Percentiles rank a stretch among this genome's conserved stretches.
Conservation (phyloP, 192 early-diverging fungal species). For the Backusella australiensis region DNA sequence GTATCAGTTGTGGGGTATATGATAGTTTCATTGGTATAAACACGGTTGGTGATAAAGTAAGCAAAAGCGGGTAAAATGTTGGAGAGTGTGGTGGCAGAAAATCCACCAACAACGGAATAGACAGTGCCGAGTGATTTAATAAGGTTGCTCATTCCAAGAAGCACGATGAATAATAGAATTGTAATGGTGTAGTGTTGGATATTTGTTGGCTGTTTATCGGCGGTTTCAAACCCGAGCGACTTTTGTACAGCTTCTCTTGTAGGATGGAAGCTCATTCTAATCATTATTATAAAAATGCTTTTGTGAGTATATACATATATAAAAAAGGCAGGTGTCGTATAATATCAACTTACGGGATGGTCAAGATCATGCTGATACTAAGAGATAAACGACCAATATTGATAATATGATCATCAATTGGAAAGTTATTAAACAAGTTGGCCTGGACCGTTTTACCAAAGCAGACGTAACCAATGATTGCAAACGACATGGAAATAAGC, state of each 20-base stretch:
- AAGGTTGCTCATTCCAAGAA: constrained; percentile 32
- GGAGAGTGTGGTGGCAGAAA: constrained; percentile 47
- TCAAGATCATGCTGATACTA: constrained; percentile 58
- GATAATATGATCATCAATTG: constrained; percentile 50
- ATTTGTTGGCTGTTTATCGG: constrained; percentile 30
- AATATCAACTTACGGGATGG: constrained; percentile 41
- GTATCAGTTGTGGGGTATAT: neutral
- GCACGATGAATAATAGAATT: constrained; percentile 31
- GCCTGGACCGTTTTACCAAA: constrained; percentile 62
- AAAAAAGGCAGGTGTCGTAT: neutral
- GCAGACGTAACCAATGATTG: constrained; percentile 55
- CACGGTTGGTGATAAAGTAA: constrained; percentile 42
- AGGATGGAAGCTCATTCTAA: constrained; percentile 41
- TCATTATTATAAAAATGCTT: neutral
- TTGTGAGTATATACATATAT: neutral
- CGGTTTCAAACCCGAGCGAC: constrained; percentile 40
- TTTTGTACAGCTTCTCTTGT: constrained; percentile 48
- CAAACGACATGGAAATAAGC: constrained; percentile 59
- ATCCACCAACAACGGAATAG: constrained; percentile 48
- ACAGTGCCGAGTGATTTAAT: constrained; percentile 42
- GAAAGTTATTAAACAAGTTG: constrained; percentile 70
- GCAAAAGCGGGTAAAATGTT: constrained; percentile 49
- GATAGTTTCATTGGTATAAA: neutral
- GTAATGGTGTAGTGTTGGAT: constrained; percentile 39
- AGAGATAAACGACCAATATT: constrained; percentile 60